Evolutionary conservation across 257 asterid species (phyloP), one percentile per base, ranked within the genome.

Genomic region (Phtheirospermum japonicum): DNA sequence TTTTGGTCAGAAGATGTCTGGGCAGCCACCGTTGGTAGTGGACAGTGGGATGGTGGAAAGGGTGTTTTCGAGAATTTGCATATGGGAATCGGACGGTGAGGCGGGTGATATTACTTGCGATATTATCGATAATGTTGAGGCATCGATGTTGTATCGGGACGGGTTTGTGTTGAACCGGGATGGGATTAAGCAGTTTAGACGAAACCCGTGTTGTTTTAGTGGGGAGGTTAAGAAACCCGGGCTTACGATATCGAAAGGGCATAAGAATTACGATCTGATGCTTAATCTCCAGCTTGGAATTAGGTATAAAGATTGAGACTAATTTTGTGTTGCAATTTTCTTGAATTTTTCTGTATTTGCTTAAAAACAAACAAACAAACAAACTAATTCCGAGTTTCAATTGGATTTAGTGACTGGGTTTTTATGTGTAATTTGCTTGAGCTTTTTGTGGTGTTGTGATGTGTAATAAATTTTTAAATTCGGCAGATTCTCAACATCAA

Each of bases 211-310:
- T 57, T 66, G 80, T 61, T 75, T 72, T 63, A 79, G 23, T 18
- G 65, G 85, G n/a, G 80, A 80, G 32, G 83, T 39, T 17, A 84
- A 84, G 82, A 84, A 81, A 61, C 84, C 85, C 0, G 87, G 91
- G 20, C 71, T 74, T 58, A 78, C 79, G 9, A 81, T 84, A 13
- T 77, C 82, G 4, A 84, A 84, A 55, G 91, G 87, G 67, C 87
- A 84, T 34, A 84, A 82, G 76, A 81, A 82, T 67, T 85, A 83
- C 31, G 92, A 82, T 7, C 73, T 85, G 52, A 82, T 85, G 89
- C 87, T 80, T 63, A 81, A 79, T 81, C 85, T 84, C 48, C 87
- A 84, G 76, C 33, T 76, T 69, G 91, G 91, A 8, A 81, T 84
- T 26, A 79, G 88, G 88, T 79, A 64, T 40, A 36, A 32, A 19